Evolutionary conservation across 2,329 filamentous ascomycete genomes (phyloP), one percentile per base, ranked within the genome.

Genomic region (Xylariomycetidae sp.): DNA sequence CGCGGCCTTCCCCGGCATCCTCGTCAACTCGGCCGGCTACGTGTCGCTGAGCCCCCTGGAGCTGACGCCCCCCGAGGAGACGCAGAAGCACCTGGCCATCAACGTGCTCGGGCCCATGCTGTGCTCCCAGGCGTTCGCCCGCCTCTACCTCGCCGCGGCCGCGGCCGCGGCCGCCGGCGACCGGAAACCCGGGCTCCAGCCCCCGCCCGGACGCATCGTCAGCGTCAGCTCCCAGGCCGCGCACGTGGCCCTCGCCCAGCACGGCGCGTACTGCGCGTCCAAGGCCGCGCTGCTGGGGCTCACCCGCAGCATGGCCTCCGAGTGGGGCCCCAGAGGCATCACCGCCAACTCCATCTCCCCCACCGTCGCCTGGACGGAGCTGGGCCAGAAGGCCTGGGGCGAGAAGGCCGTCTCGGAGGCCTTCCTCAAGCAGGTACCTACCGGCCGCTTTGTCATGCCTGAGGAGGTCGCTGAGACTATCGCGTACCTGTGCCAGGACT

Each of bases 211-310:
- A 0, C 46, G 66, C 4, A 68, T 70, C 30, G 60, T 70, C 18
- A 67, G 59, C 33, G 58, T 70, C 28, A 59, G 65, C 3, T 64
- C 59, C 2, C 65, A 69, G 40, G 66, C 65, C 2, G 64, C 63
- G 3, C 64, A 68, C 41, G 59, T 63, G 1, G 65, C 66, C 2
- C 54, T 70, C 3, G 56, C 59, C 28, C 52, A 57, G 1, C 66
- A 70, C 34, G 61, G 63, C 1, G 63, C 64, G 0, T 70, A 69
- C 42, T 70, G 66, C 36, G 65, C 66, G 1, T 65, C 61, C 4
- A 70, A 69, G 32, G 64, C 65, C 5, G 66, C 58, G 0, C 42
- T 70, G 6, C 39, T 65, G 12, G 65, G 63, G 0, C 35, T 68
- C 28, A 67, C 63, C 8, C 56, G 60, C 6, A 62, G 59, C 38